Evolutionary conservation across 2,329 filamentous ascomycete genomes (phyloP), one percentile per base, ranked within the genome.

Genomic region (Polytolypa hystricis): DNA sequence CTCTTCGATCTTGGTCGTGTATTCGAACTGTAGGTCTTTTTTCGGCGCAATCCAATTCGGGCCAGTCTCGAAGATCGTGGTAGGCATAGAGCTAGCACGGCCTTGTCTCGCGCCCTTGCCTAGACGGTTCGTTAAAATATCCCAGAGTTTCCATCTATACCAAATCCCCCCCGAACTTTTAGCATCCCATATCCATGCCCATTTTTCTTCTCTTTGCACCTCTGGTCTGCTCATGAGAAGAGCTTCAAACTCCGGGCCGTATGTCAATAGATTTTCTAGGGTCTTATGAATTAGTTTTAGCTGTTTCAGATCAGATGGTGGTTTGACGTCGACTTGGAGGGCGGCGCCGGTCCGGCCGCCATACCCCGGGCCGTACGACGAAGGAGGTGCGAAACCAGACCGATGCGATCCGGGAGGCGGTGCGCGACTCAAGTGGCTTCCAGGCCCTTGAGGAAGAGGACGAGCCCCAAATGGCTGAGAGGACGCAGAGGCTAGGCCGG

Each of bases 101-200:
- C 28, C 46, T 29, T 42, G 50, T 30, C 47, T 50, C 40, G 42
- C 50, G 43, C 42, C 51, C 35, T 46, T 51, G 16, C 52, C 60
- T 3, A 70, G 65, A 1, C 70, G 69, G 4, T 79, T 78, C 1
- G 82, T 86, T n/a, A 89, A 67, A 6, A 89, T 71, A 48, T 91
- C 79, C 83, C 87, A 95, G 30, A 96, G 54, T 30, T 84, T 77
- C 82, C 85, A 96, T 29, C 91, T 78, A 58, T 96, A 96, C 73
- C 87, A 98, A 11, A 93, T 74, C 11, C 81, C 89, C 17, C 77
- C 86, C 43, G 71, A 68, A 51, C 79, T 87, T 46, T 79, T 73
- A 14, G 86, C 73, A 56, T 96, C 81, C 79, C 84, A 98, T 4
- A 98, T 68, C 83, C 87, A 98, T 0, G 86, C 82, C 78, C 89